These are phyloP conservation scores for Hanseniaspora taiwanica DNA, from an alignment of 805 yeast genomes.

Conservation along the genomic window DNA sequence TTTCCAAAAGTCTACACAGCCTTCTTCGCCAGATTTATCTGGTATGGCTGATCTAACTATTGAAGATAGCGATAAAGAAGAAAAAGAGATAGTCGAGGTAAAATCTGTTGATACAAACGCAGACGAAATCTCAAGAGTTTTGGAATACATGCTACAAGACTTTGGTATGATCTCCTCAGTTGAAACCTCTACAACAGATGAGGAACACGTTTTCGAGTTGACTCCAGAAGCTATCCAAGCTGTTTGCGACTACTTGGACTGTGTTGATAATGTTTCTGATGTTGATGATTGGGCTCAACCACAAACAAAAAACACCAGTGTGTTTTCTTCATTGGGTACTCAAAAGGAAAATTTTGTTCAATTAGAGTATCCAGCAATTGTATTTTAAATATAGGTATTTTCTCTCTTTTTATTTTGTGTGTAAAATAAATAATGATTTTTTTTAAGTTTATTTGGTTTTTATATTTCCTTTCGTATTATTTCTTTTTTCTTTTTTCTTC, in stretches of 20 bases:
- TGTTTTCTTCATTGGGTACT: too few species aligned
- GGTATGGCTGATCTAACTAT: neutral
- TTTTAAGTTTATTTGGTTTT: neutral
- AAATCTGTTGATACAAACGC: neutral
- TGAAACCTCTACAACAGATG: slow-evolving; percentile 7
- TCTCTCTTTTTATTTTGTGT: neutral
- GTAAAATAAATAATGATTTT: neutral
- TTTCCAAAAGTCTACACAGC: neutral
- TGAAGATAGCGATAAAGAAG: neutral
- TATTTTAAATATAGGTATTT: too few species aligned
- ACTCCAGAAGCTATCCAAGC: neutral
- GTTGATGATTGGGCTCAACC: neutral
- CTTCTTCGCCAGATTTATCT: neutral
- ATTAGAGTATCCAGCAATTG: neutral
- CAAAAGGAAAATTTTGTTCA: neutral
- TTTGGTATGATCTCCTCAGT: slow-evolving; percentile 19
- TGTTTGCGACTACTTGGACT: neutral
- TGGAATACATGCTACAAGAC: slow-evolving; percentile 9
- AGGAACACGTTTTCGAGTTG: slow-evolving; percentile 1
- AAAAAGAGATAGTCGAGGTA: neutral
- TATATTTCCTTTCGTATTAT: neutral
- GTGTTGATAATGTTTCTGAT: neutral
- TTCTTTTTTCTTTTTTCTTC: neutral
- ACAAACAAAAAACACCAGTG: neutral
- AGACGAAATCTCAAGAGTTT: slow-evolving; percentile 6